Base-by-base conservation (phyloP, 345 rosid species). In the Gossypium arboreum region DNA sequence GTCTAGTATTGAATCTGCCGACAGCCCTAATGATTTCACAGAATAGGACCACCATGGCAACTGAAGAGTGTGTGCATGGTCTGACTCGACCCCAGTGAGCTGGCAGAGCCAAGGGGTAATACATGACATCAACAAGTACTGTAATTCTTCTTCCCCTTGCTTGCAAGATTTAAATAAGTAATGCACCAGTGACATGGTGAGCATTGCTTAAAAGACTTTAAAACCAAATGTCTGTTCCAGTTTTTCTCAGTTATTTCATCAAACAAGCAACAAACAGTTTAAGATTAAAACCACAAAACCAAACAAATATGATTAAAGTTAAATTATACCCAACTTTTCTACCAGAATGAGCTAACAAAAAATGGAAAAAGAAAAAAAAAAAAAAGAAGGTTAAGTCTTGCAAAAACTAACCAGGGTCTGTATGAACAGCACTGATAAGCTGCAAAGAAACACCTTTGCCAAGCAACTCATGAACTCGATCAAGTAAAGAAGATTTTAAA, bases 361-460 rank as follows among this genome's bases (percentile, higher is more conserved):
- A 29, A 4, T 4, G 39, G 39, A 4, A 34, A 34, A 34, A 13
- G 20, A 6, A 18, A 3, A 56, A 20, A 20, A 20, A 55, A 43
- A 41, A 71, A 62, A 66, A 27, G 11, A 29, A 29, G 51, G 15
- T 34, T 34, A 34, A 34, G 41, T 34, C 41, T 5, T 4, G 41
- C 7, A 41, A 47, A 67, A 15, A 67, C 79, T 57, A 16, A 94
- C 98, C 93, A 71, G 88, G 88, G 73, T 91, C 90, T 39, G 79
- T 75, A 71, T 87, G 79, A 64, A 78, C 86, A 43, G 97, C 75
- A 82, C 98, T 89, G 13, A 94, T 79, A 72, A 94, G 98, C 51
- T 86, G 98, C 72, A 94, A 83, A 76, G 91, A 86, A 54, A 94
- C 88, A 66, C 84, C 68, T 58, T 79, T 77, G 44, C 97, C 94